Conservation (phyloP, 2,329 filamentous ascomycete species). For the Penicillium sp. region DNA sequence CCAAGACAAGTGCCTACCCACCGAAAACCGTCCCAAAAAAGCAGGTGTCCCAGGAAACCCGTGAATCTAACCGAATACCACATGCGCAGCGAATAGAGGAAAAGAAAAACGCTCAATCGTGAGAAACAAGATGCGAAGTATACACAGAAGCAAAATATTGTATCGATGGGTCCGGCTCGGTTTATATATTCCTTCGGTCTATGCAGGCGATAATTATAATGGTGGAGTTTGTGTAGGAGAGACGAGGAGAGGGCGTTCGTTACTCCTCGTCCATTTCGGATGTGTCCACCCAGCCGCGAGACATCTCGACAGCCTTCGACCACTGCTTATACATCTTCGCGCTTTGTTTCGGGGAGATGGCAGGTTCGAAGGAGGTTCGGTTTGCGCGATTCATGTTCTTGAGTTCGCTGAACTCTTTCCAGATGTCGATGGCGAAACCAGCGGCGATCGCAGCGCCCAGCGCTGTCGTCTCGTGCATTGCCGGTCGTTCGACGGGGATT, state of each 20-base stretch:
- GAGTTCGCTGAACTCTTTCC: conserved; percentile 75
- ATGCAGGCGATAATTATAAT: background rate
- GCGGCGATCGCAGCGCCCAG: conserved; percentile 88
- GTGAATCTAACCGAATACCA: conserved; percentile 9
- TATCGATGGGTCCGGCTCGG: background rate
- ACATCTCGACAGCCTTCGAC: conserved; percentile 80
- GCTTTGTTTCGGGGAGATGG: conserved; percentile 64
- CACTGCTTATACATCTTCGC: conserved; percentile 70
- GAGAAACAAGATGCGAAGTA: conserved; percentile 11
- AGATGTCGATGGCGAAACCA: conserved; percentile 80
- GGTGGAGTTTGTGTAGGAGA: background rate
- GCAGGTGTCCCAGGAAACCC: conserved; percentile 11
- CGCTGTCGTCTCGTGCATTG: conserved; percentile 89
- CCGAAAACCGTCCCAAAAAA: conserved; percentile 4
- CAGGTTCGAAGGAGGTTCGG: conserved; percentile 71
- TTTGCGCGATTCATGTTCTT: conserved; percentile 73
- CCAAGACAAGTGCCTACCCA: background rate
- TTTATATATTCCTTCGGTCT: background rate
- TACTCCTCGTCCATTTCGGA: conserved; percentile 32
- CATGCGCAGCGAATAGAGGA: background rate
- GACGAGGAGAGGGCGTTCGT: background rate
- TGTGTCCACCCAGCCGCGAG: conserved; percentile 66
- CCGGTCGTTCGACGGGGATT: conserved; percentile 81
- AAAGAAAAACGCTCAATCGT: conserved; percentile 22
- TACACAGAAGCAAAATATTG: conserved; percentile 11